Percentiles rank a stretch among this genome's conserved stretches.
phyloP scores from a whole-genome alignment of 768 basidiomycete species.

The Dictyophora rubrovolvata region DNA sequence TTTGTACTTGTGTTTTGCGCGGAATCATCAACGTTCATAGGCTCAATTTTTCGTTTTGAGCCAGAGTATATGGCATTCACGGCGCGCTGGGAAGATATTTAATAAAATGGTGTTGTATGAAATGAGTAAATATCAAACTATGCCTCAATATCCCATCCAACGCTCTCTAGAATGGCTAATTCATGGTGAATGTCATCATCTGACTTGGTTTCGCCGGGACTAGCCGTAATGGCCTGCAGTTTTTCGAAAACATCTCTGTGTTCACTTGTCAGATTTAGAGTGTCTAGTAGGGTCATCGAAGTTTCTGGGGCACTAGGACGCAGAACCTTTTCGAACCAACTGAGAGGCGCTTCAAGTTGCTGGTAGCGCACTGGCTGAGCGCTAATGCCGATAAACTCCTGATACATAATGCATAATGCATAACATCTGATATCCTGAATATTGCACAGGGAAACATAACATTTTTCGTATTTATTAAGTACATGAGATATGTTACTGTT shows the following conservation, averaged over 20 bases:
- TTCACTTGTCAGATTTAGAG: conserved; percentile 8
- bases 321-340: neutral
- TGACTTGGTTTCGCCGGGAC: conserved; percentile 28
- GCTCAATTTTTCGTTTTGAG: conserved; percentile 21
- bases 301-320: neutral
- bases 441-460: too few species aligned
- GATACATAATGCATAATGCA: too few species aligned
- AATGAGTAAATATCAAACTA: conserved; percentile 12
- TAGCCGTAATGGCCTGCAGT: conserved; percentile 48
- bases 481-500: too few species aligned
- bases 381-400: too few species aligned
- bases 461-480: too few species aligned
- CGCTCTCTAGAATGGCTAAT: conserved; percentile 46
- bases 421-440: too few species aligned
- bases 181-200: conserved; percentile 37
- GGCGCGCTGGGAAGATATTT: conserved; percentile 33
- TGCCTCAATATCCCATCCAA: conserved; percentile 67
- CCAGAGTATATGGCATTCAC: conserved; percentile 40
- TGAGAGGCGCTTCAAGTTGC: neutral
- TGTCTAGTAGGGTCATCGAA: neutral
- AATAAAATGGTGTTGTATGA: neutral
- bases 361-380: too few species aligned
- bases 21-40: conserved; percentile 45
- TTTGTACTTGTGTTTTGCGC: conserved; percentile 22
- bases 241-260: conserved; percentile 25